Evolutionary conservation across 2,329 filamentous ascomycete species (phyloP).

Genomic region (Colletotrichum sp.): DNA sequence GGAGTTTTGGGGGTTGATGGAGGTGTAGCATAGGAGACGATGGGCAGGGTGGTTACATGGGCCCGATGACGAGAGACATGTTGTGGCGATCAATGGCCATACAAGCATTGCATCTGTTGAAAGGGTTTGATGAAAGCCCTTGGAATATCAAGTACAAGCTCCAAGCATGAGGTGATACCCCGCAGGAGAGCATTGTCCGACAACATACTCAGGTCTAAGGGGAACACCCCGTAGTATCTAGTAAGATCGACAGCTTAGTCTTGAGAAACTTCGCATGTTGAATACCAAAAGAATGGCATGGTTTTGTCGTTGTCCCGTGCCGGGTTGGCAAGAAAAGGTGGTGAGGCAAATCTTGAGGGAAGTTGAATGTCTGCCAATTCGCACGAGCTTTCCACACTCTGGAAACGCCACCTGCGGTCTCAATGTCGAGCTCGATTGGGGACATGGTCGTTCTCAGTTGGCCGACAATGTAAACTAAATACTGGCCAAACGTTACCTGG

Average conservation of each 20-base stretch:
- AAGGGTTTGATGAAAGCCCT: neutral
- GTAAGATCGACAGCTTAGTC: neutral
- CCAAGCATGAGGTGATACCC: neutral
- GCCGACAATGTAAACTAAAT: neutral
- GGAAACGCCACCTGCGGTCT: neutral
- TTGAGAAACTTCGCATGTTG: neutral
- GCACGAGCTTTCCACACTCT: accelerated
- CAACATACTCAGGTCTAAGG: neutral
- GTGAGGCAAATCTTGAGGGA: neutral
- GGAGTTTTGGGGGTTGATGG: neutral
- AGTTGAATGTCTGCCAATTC: neutral
- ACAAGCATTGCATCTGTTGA: neutral
- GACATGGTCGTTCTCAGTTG: neutral
- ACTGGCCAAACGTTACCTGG: neutral
- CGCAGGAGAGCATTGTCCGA: neutral
- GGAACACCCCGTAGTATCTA: neutral
- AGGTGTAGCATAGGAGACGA: neutral
- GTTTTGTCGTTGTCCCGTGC: accelerated
- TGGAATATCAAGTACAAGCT: neutral
- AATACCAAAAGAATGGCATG: neutral
- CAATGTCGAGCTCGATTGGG: accelerated
- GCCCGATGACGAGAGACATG: neutral
- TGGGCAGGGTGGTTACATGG: neutral
- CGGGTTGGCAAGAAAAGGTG: neutral
- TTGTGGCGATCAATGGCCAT: neutral